A percentile compares a stretch with the other conserved stretches of the same genome.
Conservation (phyloP, 495 filamentous ascomycete species). For the Cryomyces minteri region DNA sequence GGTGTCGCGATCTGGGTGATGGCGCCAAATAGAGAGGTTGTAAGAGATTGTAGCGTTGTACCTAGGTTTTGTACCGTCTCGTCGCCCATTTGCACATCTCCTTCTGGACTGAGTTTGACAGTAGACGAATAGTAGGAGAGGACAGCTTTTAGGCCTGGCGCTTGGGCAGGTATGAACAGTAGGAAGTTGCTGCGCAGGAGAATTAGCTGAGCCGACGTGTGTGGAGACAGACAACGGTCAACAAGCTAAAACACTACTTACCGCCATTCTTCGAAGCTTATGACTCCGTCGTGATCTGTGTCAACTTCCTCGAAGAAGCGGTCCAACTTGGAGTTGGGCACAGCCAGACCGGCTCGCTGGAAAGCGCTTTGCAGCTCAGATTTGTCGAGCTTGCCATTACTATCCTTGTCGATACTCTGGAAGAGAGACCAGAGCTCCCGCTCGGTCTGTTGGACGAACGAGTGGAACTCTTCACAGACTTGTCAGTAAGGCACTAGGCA, state of each 20-base stretch:
- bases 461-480: slow-evolving; percentile 50
- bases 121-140: slow-evolving; percentile 85
- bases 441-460: slow-evolving; percentile 76
- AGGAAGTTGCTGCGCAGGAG: slow-evolving; percentile 60
- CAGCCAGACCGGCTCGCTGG: slow-evolving; percentile 52
- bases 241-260: slow-evolving; percentile 26
- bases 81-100: slow-evolving; percentile 82
- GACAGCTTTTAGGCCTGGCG: slow-evolving; percentile 60
- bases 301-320: slow-evolving; percentile 83
- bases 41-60: slow-evolving; percentile 66
- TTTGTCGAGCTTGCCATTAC: slow-evolving; percentile 80
- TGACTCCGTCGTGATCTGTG: slow-evolving; percentile 70
- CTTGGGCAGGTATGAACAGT: slow-evolving; percentile 70
- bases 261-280: slow-evolving; percentile 94
- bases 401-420: slow-evolving; percentile 67
- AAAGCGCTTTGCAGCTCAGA: slow-evolving; percentile 65
- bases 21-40: slow-evolving; percentile 44
- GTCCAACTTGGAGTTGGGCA: slow-evolving; percentile 59
- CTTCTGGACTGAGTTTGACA: slow-evolving; percentile 80
- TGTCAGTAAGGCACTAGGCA: not conserved
- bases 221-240: not conserved
- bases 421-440: slow-evolving; percentile 65
- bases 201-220: not conserved
- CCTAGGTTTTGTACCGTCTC: slow-evolving; percentile 82
- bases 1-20: slow-evolving; percentile 37